A percentile compares a stretch with the other conserved stretches of the same genome.
Evolutionary conservation across 805 yeast genomes (phyloP).

Genomic region (Kuraishia borneana): DNA sequence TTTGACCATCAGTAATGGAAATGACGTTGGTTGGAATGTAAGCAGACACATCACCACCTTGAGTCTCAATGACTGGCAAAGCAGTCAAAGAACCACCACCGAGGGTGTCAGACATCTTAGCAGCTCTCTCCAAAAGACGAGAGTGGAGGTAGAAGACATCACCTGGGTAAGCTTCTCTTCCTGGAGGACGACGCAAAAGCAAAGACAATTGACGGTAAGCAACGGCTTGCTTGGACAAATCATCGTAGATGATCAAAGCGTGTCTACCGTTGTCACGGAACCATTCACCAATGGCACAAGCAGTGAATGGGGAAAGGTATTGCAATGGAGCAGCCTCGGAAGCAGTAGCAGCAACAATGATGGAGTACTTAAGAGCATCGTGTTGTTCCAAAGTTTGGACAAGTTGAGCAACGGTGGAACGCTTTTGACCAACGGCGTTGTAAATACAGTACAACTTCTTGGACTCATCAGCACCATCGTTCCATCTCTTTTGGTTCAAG

Average conservation of each 20-base stretch:
- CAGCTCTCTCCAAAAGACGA: constrained; percentile 93
- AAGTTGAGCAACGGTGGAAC: constrained; percentile 99
- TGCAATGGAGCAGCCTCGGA: constrained; percentile 99
- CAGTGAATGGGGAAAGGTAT: constrained; percentile 99
- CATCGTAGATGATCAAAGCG: constrained; percentile 95
- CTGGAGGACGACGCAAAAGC: constrained; percentile 94
- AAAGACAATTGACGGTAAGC: constrained; percentile 99
- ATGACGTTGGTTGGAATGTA: constrained; percentile 96
- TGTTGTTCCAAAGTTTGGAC: constrained; percentile 97
- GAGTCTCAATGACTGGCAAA: constrained; percentile 94
- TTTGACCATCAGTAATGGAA: constrained; percentile 96
- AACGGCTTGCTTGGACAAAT: constrained; percentile 98
- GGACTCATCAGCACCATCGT: constrained; percentile 86
- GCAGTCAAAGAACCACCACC: constrained; percentile 96
- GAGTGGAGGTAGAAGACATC: constrained; percentile 94
- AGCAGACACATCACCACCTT: constrained; percentile 98
- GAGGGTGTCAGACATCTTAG: constrained; percentile 82
- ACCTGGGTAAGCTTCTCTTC: constrained; percentile 96
- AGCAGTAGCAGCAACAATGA: constrained; percentile 99
- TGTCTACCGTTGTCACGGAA: constrained; percentile 99
- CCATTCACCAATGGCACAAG: constrained; percentile 99
- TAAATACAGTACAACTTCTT: constrained; percentile 99
- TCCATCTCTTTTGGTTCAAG: constrained; percentile 98
- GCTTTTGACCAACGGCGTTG: constrained; percentile 99
- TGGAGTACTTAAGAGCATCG: constrained; percentile 95